Percentiles rank a stretch among this genome's conserved stretches.
phyloP scores from a whole-genome alignment of 148 eudicot species.

The Fagopyrum homotropicum region DNA sequence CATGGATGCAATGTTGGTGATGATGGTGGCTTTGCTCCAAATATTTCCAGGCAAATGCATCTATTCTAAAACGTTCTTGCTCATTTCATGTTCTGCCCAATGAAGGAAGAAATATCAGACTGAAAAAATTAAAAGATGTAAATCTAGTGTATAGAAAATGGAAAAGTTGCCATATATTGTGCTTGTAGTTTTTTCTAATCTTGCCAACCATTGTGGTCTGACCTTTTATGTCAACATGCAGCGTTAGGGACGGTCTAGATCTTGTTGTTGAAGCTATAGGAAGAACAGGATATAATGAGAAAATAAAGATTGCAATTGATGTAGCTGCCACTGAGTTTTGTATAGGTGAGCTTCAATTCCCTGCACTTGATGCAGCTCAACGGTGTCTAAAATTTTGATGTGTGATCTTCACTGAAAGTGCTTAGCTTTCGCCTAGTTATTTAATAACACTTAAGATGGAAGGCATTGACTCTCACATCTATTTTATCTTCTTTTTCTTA shows the following conservation, averaged over 20 bases:
- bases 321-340: conserved; percentile 94
- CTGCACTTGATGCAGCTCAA: background rate
- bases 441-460: background rate
- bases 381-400: background rate
- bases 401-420: background rate
- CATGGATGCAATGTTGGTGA: conserved; percentile 86
- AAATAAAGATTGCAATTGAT: conserved; percentile 79
- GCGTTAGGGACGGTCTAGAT: conserved; percentile 82
- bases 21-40: conserved; percentile 97
- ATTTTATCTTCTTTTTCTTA: background rate
- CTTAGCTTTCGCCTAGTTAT: background rate
- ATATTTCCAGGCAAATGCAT: conserved; percentile 65
- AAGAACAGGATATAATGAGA: conserved; percentile 75
- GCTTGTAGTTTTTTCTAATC: conserved; percentile 15
- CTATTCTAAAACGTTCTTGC: conserved; percentile 10
- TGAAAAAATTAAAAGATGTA: background rate
- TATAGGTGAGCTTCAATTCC: conserved; percentile 44
- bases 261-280: conserved; percentile 81
- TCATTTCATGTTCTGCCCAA: background rate
- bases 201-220: background rate
- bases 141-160: background rate
- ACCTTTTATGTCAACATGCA: conserved; percentile 30
- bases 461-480: background rate
- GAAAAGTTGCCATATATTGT: background rate
- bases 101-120: background rate